Evolutionary conservation across 2,329 filamentous ascomycete species (phyloP), one percentile per base, ranked within the genome.

Genomic region (Aureobasidium sp.): DNA sequence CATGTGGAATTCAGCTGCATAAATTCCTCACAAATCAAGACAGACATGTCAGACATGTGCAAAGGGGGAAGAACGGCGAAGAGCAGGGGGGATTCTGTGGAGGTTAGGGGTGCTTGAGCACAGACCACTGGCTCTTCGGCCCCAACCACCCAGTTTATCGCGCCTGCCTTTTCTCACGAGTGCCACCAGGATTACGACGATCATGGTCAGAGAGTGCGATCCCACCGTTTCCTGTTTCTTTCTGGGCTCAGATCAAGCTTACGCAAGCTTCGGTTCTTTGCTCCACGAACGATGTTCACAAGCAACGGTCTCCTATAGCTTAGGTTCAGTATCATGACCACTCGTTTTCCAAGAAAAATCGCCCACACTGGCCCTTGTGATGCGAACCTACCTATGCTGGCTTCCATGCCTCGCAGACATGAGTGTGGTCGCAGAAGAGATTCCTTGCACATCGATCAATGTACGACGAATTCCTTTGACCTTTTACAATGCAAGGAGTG

Each of bases 381-480:
- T 39, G 41, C 41, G 30, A 58, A 8, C 27, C 27, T 32, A 4
- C 27, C 30, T 42, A n/a, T 29, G 8, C 30, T 34, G 27, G 53
- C 39, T 34, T 45, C 25, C 41, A 39, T 48, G 42, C 30, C 54
- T 58, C 42, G 21, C 29, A 30, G 44, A 32, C 13, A 16, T 48
- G 42, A n/a, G 7, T 48, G 41, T 39, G 32, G 3, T 58, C 54
- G 39, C 15, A 37, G 44, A 48, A 10, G 34, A 21, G 41, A 58
- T 48, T 58, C 54, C 54, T 58, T 39, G 10, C 54, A 48, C 54
- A 48, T 21, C 30, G 54, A 47, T 25, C 29, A 29, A 58, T 58
- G 54, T 58, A 58, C 32, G 54, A 37, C 48, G 42, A 48, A 47
- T 58, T 48, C 54, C 53, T 55, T 36, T 58, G 44, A 37, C 37